Evolutionary conservation across 1,139 yeast genomes (phyloP).

Genomic region (Yueomyces sp.): DNA sequence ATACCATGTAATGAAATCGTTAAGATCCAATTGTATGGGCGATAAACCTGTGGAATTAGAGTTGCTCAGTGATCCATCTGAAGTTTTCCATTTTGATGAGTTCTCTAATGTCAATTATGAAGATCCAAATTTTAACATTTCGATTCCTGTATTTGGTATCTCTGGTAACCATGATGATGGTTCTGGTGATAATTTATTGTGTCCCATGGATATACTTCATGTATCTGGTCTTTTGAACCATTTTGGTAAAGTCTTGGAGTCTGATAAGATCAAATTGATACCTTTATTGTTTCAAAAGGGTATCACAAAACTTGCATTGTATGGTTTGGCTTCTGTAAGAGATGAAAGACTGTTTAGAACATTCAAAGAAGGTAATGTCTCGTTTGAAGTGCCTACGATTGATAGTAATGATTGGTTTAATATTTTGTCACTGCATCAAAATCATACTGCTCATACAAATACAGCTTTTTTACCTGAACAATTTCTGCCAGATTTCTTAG

Average conservation of each 20-base stretch:
- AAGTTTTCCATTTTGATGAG: constrained; percentile 37
- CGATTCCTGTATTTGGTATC: constrained; percentile 88
- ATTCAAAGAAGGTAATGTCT: constrained; percentile 69
- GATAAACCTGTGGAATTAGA: constrained; percentile 83
- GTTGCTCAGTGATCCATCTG: constrained; percentile 64
- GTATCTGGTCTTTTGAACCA: constrained; percentile 79
- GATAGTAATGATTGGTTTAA: constrained; percentile 67
- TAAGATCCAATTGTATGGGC: constrained; percentile 68
- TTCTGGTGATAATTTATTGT: constrained; percentile 75
- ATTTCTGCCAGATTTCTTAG: constrained; percentile 68
- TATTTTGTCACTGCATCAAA: constrained; percentile 84
- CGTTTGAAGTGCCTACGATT: constrained; percentile 58
- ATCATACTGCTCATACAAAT: constrained; percentile 66
- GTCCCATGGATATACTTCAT: constrained; percentile 77
- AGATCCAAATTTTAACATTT: constrained; percentile 78
- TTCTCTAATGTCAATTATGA: constrained; percentile 71
- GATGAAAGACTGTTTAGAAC: constrained; percentile 81
- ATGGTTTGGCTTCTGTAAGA: constrained; percentile 79
- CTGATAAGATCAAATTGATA: constrained; percentile 59
- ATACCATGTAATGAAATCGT: constrained; percentile 67
- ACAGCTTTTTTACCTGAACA: constrained; percentile 78
- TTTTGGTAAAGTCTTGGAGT: constrained; percentile 72
- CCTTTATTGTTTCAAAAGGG: constrained; percentile 83
- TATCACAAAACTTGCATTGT: constrained; percentile 64
- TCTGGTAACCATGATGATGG: constrained; percentile 97